Base-by-base conservation (phyloP, 179 eudicot species). In the Silene noctiflora region DNA sequence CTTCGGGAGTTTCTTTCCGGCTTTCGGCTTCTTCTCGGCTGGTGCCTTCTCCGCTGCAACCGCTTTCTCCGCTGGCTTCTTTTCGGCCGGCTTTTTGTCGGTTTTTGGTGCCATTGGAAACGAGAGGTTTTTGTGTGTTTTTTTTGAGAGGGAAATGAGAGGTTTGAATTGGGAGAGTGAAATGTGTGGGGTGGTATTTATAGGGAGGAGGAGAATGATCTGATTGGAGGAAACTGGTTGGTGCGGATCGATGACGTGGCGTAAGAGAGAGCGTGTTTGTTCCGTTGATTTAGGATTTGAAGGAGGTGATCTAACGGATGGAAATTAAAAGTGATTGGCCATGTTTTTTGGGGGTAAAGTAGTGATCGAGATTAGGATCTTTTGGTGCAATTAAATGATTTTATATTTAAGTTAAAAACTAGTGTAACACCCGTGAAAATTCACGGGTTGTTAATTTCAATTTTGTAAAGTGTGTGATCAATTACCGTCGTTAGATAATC, bases 191-290 rank as follows among this genome's bases (percentile, higher is more conserved):
- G 33, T 12, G 11, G 39, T 63, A 61, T 63, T 24, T 63, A 63
- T 63, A 63, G n/a, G 67, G 35, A 12, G n/a, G 39, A 12, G 16
- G 11, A 24, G 58, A 24, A 9, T 27, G 33, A 12, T 63, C n/a
- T 63, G 67, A 63, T 63, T 63, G 67, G 67, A 25, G 24, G n/a
- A 63, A 4, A 3, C 19, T 7, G 17, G 35, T 24, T 24, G 35
- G 17, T 63, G n/a, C 16, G 33, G 67, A 63, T 63, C 35, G 67
- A 2, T 63, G 67, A 63, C 33, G 67, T 63, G 67, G 67, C 13
- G 1, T 24, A 11, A 3, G 33, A 2, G 33, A 2, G 33, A 25
- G 8, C 9, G 16, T 63, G 67, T 12, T 63, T 25, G 3, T 9
- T 4, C 27, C 67, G 67, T 63, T 1, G 67, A 63, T 63, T 39